Percentiles rank a stretch among this genome's conserved stretches.
Conservation (phyloP, 805 yeast genomes). For the Ogataea pini region DNA sequence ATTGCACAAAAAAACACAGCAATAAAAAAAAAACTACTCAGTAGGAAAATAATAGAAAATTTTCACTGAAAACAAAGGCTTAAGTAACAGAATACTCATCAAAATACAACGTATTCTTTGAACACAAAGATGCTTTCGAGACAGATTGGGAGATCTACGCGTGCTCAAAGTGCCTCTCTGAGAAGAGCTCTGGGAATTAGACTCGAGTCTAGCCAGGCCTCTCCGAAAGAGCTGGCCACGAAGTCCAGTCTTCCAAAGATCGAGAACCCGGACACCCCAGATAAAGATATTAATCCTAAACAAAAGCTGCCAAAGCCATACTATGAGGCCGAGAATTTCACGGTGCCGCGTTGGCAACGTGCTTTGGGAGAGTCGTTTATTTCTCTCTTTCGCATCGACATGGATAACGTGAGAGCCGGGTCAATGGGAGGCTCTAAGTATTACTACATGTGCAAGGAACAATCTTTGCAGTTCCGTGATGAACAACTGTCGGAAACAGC, state of each 20-base stretch:
- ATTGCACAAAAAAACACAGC: conserved; percentile 1
- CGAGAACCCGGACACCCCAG: conserved; percentile 36
- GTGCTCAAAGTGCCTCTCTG: neutral
- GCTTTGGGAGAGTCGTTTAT: conserved; percentile 66
- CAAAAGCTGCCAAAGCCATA: conserved; percentile 32
- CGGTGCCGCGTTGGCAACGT: conserved; percentile 51
- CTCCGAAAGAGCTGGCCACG: conserved; percentile 34
- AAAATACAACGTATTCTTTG: too few relatives aligned
- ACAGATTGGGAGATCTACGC: conserved; percentile 3
- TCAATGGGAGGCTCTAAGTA: conserved; percentile 90
- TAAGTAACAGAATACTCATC: too few relatives aligned
- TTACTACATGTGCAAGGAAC: conserved; percentile 83
- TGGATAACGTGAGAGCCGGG: conserved; percentile 92
- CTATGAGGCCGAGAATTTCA: conserved; percentile 32
- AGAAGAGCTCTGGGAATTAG: conserved; percentile 6
- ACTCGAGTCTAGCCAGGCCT: conserved; percentile 13
- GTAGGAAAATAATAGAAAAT: neutral
- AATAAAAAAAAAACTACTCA: conserved; percentile 4
- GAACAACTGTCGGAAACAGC: conserved; percentile 75
- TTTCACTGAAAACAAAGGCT: neutral
- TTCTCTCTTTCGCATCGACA: conserved; percentile 68
- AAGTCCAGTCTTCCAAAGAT: conserved; percentile 38
- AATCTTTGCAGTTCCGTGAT: conserved; percentile 75
- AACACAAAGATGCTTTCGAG: conserved; percentile 13
- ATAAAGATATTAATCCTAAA: conserved; percentile 38